Base-by-base conservation (phyloP, 2,329 filamentous ascomycete genomes). In the Aspergillus vadensis region DNA sequence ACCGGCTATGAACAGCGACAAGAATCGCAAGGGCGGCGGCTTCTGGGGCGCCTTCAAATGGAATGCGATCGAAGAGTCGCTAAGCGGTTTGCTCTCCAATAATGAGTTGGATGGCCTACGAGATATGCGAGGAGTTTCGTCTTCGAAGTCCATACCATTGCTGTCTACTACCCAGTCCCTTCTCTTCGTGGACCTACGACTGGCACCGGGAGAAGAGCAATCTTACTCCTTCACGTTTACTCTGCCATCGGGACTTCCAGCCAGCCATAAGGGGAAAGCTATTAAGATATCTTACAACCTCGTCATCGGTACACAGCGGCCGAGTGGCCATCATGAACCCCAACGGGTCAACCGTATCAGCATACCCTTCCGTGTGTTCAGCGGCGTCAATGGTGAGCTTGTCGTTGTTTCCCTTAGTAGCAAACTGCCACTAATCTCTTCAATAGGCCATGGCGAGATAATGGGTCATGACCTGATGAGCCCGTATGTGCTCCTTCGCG, bases 121-220 rank as follows among this genome's bases (percentile, higher is more conserved):
- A 70, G 93, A 98, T 73, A 97, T 98, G 91, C 89, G 93, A 65
- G 91, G 91, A 3, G 89, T 90, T 54, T 90, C 90, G 25, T 95
- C 90, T 73, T 90, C 92, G 32, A 93, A 92, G 72, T 90, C 91
- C 2, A 89, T 99, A 47, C 95, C 95, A 0, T 81, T 99, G 50
- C 83, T 99, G n/a, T 95, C 91, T 15, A 98, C 94, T 5, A 93
- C 94, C 1, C 95, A 98, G 77, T 97, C 92, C 2, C 91, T 99
- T 63, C 80, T 99, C 12, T 99, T 99, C 74, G 95, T 99, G 56
- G 93, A 99, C 75, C 81, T 99, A 58, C 88, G 90, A 68, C 84
- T 99, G 21, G 88, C 85, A 6, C 93, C 95, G 0, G 95, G 94
- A 1, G 92, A 99, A 77, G 96, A 92, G 75, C 89, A 86, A 68